Conservation (phyloP, 2,329 filamentous ascomycete genomes). For the Ascosphaera apis region DNA sequence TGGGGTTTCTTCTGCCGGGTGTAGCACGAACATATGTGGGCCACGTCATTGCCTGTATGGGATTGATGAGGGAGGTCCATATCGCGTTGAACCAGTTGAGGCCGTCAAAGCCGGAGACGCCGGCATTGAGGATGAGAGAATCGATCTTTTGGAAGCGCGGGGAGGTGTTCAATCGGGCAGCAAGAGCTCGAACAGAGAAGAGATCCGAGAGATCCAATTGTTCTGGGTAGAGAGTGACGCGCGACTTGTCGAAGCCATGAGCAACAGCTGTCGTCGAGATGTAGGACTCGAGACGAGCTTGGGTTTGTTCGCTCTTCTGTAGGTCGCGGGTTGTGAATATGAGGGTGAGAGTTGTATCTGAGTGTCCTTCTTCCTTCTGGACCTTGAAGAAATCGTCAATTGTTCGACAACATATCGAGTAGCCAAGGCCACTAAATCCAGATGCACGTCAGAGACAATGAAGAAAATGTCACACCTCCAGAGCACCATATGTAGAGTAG, state of each 20-base stretch:
- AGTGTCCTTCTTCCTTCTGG: too few species aligned
- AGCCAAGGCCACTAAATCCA: slow-evolving; percentile 52
- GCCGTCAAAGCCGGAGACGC: slow-evolving; percentile 68
- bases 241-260: slow-evolving; percentile 17
- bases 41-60: slow-evolving; percentile 48
- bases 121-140: slow-evolving; percentile 63
- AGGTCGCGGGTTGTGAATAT: slow-evolving; percentile 62
- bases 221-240: slow-evolving; percentile 31
- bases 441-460: not conserved
- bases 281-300: slow-evolving; percentile 39
- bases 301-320: slow-evolving; percentile 51
- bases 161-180: slow-evolving; percentile 23
- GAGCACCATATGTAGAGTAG: too few species aligned
- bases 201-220: slow-evolving; percentile 34
- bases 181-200: slow-evolving; percentile 30
- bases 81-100: slow-evolving; percentile 43
- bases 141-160: slow-evolving; percentile 51
- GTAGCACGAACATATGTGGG: slow-evolving; percentile 49
- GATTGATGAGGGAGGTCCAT: slow-evolving; percentile 34
- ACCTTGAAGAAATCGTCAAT: slow-evolving; percentile 70
- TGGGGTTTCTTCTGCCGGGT: slow-evolving; percentile 29
- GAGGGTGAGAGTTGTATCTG: slow-evolving; percentile 56
- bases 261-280: slow-evolving; percentile 23
- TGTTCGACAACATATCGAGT: slow-evolving; percentile 59
- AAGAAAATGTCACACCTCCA: too few species aligned